A percentile compares a stretch with the other conserved stretches of the same genome.
Evolutionary conservation across 2,329 filamentous ascomycete species (phyloP).

Genomic region (Stemphylium vesicarium): DNA sequence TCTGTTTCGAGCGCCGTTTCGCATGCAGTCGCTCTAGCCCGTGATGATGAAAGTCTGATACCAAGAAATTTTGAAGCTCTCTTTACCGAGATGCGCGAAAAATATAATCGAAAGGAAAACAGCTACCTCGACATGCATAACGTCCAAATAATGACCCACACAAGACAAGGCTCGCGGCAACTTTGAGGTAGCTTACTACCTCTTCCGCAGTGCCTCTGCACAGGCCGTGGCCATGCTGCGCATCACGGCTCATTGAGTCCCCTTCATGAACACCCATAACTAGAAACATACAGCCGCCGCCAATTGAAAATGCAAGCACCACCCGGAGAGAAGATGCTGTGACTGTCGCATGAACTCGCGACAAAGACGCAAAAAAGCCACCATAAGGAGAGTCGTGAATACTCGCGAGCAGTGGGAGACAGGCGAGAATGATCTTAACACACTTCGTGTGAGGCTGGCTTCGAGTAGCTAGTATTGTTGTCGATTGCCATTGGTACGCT

Average conservation of each 20-base stretch:
- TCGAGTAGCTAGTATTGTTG: background rate
- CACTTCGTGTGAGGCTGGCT: slow-evolving; percentile 3
- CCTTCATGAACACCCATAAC: slow-evolving; percentile 39
- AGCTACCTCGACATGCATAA: slow-evolving; percentile 9
- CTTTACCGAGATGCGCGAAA: slow-evolving; percentile 7
- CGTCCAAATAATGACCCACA: slow-evolving; percentile 11
- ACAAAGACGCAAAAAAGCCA: slow-evolving; percentile 31
- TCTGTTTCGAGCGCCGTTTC: slow-evolving; percentile 34
- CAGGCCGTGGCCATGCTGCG: slow-evolving; percentile 6
- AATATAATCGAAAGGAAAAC: slow-evolving; percentile 8
- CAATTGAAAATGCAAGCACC: slow-evolving; percentile 48
- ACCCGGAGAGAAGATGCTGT: slow-evolving; percentile 38
- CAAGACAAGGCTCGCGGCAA: slow-evolving; percentile 8
- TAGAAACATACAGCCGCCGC: slow-evolving; percentile 48
- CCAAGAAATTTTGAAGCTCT: slow-evolving; percentile 18
- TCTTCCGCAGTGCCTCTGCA: slow-evolving; percentile 8
- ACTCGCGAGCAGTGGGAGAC: slow-evolving; percentile 5
- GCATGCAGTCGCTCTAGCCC: slow-evolving; percentile 37
- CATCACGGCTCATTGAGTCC: slow-evolving; percentile 18
- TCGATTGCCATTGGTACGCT: slow-evolving; percentile 1
- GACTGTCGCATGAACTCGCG: slow-evolving; percentile 32
- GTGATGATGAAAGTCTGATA: slow-evolving; percentile 16
- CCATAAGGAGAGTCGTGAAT: slow-evolving; percentile 34
- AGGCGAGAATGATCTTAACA: slow-evolving; percentile 19
- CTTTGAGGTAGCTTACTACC: slow-evolving; percentile 7